phyloP scores from a whole-genome alignment of 2,329 filamentous ascomycete species.

The Scytalidium sp. region DNA sequence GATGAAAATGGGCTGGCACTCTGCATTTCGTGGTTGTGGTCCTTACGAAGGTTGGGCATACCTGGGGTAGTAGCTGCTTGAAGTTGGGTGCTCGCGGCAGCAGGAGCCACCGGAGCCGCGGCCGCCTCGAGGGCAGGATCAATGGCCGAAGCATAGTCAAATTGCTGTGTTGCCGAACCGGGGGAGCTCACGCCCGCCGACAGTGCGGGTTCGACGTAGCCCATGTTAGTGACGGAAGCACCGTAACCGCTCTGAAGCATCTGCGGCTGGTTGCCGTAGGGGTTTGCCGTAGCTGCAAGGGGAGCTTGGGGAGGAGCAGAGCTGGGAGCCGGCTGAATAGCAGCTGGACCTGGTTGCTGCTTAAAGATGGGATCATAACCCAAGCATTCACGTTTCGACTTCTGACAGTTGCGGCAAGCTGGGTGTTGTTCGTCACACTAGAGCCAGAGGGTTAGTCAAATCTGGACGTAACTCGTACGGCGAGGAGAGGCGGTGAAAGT shows the following conservation, averaged over 20 bases:
- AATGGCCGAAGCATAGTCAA: constrained; percentile 59
- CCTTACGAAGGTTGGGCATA: constrained; percentile 23
- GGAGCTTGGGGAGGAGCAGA: constrained; percentile 23
- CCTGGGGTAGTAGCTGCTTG: constrained; percentile 21
- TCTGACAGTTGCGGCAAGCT: constrained; percentile 84
- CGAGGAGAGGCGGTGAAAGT: too few relatives aligned
- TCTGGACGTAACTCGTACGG: too few relatives aligned
- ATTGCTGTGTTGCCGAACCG: constrained; percentile 40
- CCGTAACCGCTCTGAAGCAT: constrained; percentile 42
- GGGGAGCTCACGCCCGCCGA: constrained; percentile 40
- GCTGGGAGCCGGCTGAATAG: constrained; percentile 69
- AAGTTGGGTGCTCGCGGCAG: constrained; percentile 13
- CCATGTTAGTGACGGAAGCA: constrained; percentile 17
- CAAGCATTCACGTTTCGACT: constrained; percentile 82
- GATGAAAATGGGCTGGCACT: constrained; percentile 32
- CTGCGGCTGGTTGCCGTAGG: constrained; percentile 44
- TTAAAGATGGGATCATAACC: constrained; percentile 89
- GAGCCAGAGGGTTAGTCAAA: constrained; percentile 18
- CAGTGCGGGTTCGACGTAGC: constrained; percentile 26
- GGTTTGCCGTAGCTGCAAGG: constrained; percentile 29
- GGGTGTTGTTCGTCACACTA: constrained; percentile 97
- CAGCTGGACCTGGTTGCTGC: constrained; percentile 61
- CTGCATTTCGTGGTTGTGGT: constrained; percentile 28
- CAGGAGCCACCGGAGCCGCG: constrained; percentile 22
- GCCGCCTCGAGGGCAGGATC: constrained; percentile 62